phyloP scores from a whole-genome alignment of 2,329 filamentous ascomycete species.

The Sclerotinia minor region DNA sequence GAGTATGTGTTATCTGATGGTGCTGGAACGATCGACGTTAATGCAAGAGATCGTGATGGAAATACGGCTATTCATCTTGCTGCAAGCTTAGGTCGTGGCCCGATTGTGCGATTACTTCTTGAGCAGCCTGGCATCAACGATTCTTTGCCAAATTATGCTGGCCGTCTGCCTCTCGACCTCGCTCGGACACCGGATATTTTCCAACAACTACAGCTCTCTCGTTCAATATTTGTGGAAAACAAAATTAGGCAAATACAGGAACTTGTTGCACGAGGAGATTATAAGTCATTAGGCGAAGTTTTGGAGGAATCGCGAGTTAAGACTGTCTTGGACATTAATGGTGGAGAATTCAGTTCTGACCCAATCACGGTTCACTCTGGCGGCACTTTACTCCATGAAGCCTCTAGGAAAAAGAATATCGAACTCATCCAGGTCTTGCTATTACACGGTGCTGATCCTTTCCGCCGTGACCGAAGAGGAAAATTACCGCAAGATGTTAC shows the following conservation, averaged over 20 bases:
- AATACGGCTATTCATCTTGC: conserved; percentile 93
- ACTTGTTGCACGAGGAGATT: conserved; percentile 70
- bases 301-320: conserved; percentile 84
- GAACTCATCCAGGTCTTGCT: conserved; percentile 87
- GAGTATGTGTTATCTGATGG: conserved; percentile 89
- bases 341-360: conserved; percentile 83
- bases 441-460: conserved; percentile 93
- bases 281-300: conserved; percentile 74
- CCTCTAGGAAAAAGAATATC: conserved; percentile 81
- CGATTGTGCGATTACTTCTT: conserved; percentile 80
- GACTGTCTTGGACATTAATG: conserved; percentile 88
- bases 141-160: conserved; percentile 78
- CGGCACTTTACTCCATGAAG: conserved; percentile 92
- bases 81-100: conserved; percentile 74
- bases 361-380: conserved; percentile 73
- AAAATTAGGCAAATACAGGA: conserved; percentile 84
- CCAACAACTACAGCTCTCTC: conserved; percentile 86
- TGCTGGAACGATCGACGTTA: conserved; percentile 70
- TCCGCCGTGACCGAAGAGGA: conserved; percentile 89
- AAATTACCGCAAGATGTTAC: conserved; percentile 96
- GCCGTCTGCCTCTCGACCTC: conserved; percentile 82
- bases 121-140: conserved; percentile 86
- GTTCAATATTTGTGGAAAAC: conserved; percentile 84
- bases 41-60: conserved; percentile 86
- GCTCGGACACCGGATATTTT: conserved; percentile 93